Base-by-base conservation (phyloP, 148 eudicot species). In the Vaccinium macrocarpon region DNA sequence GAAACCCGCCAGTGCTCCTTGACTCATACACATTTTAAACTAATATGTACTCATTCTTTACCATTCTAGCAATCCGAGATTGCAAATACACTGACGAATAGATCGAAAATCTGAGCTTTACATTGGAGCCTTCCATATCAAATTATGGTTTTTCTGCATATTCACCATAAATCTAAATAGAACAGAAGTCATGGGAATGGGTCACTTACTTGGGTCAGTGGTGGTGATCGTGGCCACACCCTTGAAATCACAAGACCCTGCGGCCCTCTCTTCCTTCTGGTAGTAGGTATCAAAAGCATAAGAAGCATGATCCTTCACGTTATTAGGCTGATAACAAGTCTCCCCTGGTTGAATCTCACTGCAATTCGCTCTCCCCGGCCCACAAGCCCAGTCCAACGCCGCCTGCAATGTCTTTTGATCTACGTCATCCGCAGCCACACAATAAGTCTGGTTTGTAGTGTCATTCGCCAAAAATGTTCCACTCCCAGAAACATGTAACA, bases 321-420 rank as follows among this genome's bases (percentile, higher is more conserved):
- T 90, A 75, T 95, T 95, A 3, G 99, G 99, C 85, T 82, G 90
- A 64, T 95, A 96, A 85, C 99, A 96, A 52, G 87, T 62, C 85
- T 96, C 92, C 84, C 98, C 98, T 0, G 97, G 98, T 84, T 96
- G 99, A 89, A 96, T 90, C 59, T 92, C 98, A 3, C 91, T 90
- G 84, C 99, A 96, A 85, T 96, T 95, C 0, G 99, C 97, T 82
- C 92, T 90, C 64, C 99, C 99, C 0, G 97, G 99, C 16, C 99
- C 99, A 87, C 99, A 96, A 32, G 99, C 98, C 99, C 99, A 96
- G 84, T 96, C 98, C 87, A 96, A 85, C 0, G 98, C 99, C 16
- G 93, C 80, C 85, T 96, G 99, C 89, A 96, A 74, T 4, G 93
- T 92, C 88, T 70, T 91, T 0, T 55, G 53, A 86, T 96, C 99